Base-by-base conservation (phyloP, 2,329 filamentous ascomycete genomes). In the Claviceps sp. region DNA sequence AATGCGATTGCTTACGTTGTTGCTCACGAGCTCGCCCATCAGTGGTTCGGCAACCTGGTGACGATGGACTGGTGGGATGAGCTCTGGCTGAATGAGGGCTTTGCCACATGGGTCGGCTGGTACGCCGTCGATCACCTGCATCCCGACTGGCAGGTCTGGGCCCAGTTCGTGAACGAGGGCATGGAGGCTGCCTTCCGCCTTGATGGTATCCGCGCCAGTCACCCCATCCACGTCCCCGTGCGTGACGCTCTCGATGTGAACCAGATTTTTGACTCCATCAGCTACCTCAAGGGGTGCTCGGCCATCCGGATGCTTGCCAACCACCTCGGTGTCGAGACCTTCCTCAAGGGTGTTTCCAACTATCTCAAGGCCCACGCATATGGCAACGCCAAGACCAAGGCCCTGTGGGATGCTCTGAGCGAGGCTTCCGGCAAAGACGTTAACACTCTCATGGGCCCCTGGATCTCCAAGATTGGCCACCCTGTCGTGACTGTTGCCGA, bases 71-170 rank as follows among this genome's bases (percentile, higher is more conserved):
- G 89, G 88, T 93, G 87, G 88, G 88, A 85, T 64, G 86, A 94
- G 71, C 78, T 93, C 42, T 95, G 89, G 89, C 77, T 95, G 50
- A 95, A 95, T 63, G 91, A 97, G 69, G 90, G 90, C 13, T 98
- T 98, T 64, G 93, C 93, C 43, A 98, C 93, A 3, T 97, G 91
- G 91, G 91, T 96, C 44, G 93, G 91, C 50, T 98, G 91, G 91
- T 78, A 90, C 55, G 90, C 89, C 9, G 82, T 90, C 54, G 88
- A 97, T 64, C 79, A 94, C 64, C 81, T 97, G 52, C 88, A 97
- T 68, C 93, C 93, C 3, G 91, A 96, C 59, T 97, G 93, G 91
- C 84, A 97, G 61, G 86, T 97, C 37, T 98, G 93, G 93, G 85
- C 87, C 54, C 90, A 96, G 71, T 98, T 96, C 70, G 88, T 97